Evolutionary conservation across 352 stramenopile genomes (phyloP), one percentile per base, ranked within the genome.

Genomic region (Thraustochytrium sp.): DNA sequence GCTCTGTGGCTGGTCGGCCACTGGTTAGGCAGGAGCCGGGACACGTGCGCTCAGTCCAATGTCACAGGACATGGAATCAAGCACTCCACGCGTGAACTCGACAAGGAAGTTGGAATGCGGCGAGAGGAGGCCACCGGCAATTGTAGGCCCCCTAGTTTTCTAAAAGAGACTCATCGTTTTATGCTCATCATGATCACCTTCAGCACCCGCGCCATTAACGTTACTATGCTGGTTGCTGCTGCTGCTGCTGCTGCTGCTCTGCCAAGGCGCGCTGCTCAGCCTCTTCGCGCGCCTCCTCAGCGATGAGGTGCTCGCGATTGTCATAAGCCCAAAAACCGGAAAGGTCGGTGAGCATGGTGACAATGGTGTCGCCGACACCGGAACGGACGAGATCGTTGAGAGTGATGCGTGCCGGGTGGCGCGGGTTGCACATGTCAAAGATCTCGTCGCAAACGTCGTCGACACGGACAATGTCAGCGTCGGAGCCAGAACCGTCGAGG

Each of bases 321-420:
- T 87, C 83, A 68, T 88, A 88, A 11, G 55, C 53, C 85, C 85
- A 88, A 84, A 88, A 88, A 11, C 84, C 85, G 31, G 83, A 84
- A 0, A 85, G 54, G 65, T 88, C 85, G 16, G 86, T 84, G 61
- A 88, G 82, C 83, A 87, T 85, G 56, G 54, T 86, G 5, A 88
- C 83, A 26, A 88, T 78, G 9, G 82, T 88, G 76, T 87, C 80
- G 29, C 84, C 85, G 21, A 85, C 68, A 16, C 80, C 46, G 54
- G 77, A 86, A n/a, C 34, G 40, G 37, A 87, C 40, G 16, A 88
- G 75, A 40, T 88, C 85, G 34, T 29, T 53, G 29, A 86, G 49
- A 0, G 85, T 86, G 37, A 88, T 87, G 8, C 40, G 42, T 5
- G 21, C 4, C n/a, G 54, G 51, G 77, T 80, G 29, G n/a, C 37